Evolutionary conservation across 2,329 filamentous ascomycete species (phyloP).

Genomic region (Rhinocladiella similis): DNA sequence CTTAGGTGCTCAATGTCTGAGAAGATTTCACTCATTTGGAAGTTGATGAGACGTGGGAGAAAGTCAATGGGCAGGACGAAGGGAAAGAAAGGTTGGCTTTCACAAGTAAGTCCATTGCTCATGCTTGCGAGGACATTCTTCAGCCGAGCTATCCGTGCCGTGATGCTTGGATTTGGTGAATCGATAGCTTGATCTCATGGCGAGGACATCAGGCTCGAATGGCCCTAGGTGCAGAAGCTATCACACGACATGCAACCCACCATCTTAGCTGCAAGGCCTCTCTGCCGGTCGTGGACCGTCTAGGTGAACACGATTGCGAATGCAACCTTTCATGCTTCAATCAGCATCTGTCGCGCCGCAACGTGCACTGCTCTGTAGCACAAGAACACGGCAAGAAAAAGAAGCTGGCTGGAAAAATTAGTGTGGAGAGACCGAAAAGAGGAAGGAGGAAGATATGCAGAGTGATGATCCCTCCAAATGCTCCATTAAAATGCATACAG

Average conservation of each 20-base stretch:
- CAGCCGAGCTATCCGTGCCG: not conserved
- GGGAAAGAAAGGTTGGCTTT: not conserved
- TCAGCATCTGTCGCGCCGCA: not conserved
- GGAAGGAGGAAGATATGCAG: conserved; percentile 1
- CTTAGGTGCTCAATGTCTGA: not conserved
- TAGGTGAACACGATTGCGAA: not conserved
- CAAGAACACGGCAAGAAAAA: not conserved
- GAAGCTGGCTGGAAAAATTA: not conserved
- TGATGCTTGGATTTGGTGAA: not conserved
- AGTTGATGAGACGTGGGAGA: not conserved
- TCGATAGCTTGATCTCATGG: not conserved
- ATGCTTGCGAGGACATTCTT: not conserved
- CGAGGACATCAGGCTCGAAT: not conserved
- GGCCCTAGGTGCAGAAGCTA: not conserved
- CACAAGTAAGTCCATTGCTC: not conserved
- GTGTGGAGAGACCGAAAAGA: not conserved
- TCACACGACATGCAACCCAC: not conserved
- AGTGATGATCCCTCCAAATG: not conserved
- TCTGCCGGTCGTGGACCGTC: not conserved
- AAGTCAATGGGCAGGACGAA: not conserved
- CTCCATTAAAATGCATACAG: not conserved
- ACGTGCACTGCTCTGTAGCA: not conserved
- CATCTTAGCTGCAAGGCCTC: not conserved
- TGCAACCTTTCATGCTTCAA: not conserved
- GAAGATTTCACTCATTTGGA: not conserved